These are phyloP conservation scores for Ambrosia artemisiifolia DNA, from an alignment of 129 eudicot genomes.

Conservation along the genomic window DNA sequence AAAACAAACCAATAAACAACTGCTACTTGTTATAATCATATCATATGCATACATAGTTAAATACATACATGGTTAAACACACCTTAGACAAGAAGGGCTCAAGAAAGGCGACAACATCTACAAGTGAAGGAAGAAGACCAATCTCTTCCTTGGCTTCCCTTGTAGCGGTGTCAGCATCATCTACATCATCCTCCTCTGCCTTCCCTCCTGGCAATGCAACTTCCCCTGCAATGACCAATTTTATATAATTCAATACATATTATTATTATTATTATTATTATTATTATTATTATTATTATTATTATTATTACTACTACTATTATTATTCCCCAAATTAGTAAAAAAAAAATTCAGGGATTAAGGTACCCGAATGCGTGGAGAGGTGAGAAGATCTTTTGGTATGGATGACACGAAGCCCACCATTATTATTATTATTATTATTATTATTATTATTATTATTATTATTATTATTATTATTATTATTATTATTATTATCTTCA, in stretches of 20 bases:
- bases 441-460: no score
- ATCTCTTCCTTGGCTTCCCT: conserved; percentile 98
- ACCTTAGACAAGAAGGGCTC: conserved; percentile 95
- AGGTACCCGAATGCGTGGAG: conserved; percentile 74
- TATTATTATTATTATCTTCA: conserved; percentile 50
- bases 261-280: no score
- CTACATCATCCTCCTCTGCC: conserved; percentile 74
- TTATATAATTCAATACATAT: no score
- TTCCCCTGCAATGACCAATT: conserved; percentile 51
- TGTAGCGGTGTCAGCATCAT: conserved; percentile 74
- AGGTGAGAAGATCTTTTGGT: conserved; percentile 73
- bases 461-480: no score
- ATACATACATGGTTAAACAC: no score
- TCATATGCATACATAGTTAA: not conserved
- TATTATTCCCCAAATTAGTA: no score
- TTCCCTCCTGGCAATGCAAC: conserved; percentile 95
- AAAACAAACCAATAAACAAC: no score
- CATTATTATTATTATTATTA: no score
- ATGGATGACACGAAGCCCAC: conserved; percentile 63
- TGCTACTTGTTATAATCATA: no score
- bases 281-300: no score
- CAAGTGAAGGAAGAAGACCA: conserved; percentile 81
- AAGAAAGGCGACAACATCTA: conserved; percentile 79
- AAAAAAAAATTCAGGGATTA: no score
- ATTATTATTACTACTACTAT: no score